Percentiles rank a stretch among this genome's conserved stretches.
Evolutionary conservation across 73 alveolate species (phyloP).

Genomic region (Tetrahymena elliotti): DNA sequence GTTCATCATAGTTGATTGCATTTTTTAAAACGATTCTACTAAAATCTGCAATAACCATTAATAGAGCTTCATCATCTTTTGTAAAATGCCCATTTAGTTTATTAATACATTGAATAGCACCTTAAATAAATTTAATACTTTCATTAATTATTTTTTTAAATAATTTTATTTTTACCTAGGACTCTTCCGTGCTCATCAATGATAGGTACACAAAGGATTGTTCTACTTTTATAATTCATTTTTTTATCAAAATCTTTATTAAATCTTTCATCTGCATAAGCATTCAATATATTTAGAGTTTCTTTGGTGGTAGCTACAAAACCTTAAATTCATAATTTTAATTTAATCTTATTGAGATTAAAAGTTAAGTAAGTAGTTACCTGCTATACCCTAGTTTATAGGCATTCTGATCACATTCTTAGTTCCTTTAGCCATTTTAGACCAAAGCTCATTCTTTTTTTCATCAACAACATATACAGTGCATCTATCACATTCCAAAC

Average conservation of each 20-base stretch:
- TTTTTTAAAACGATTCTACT: conserved; percentile 23
- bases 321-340: neutral
- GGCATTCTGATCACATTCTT: conserved; percentile 53
- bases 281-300: conserved; percentile 44
- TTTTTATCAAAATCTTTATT: conserved; percentile 50
- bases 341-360: neutral
- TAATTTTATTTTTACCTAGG: conserved; percentile 8
- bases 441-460: conserved; percentile 66
- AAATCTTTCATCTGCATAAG: conserved; percentile 55
- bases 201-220: conserved; percentile 50
- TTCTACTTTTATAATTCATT: conserved; percentile 43
- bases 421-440: conserved; percentile 72
- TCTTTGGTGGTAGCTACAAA: conserved; percentile 40
- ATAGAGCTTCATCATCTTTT: conserved; percentile 44
- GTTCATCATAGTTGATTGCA: conserved; percentile 34
- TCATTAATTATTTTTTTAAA: conserved; percentile 9
- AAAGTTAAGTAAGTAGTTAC: neutral
- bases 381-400: conserved; percentile 52
- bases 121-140: neutral
- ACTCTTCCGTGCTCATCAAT: conserved; percentile 8
- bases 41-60: conserved; percentile 19
- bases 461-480: conserved; percentile 65
- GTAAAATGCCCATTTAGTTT: conserved; percentile 51
- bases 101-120: conserved; percentile 36
- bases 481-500: conserved; percentile 64